Base-by-base conservation (phyloP, 2,329 filamentous ascomycete species). In the Fusarium verticillioides region DNA sequence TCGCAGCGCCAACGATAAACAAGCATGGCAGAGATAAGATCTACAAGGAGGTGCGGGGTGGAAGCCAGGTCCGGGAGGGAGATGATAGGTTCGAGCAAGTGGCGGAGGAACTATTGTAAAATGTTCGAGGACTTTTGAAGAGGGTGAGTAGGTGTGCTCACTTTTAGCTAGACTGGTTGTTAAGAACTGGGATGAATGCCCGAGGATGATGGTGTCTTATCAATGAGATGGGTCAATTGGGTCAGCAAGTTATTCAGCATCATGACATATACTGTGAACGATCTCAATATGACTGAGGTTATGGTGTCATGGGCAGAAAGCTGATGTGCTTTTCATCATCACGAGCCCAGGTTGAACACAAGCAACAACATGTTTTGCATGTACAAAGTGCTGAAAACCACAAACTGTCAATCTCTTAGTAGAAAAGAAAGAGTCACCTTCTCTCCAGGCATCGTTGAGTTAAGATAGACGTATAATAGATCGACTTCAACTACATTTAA, bases 61-160 rank as follows among this genome's bases (percentile, higher is more conserved):
- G 42, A 44, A 43, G 36, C 66, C 58, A 62, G 65, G 61, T 64
- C 54, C 42, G n/a, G 60, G 49, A 39, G 36, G 40, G 18, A 66
- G 53, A 36, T 66, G 74, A 75, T 77, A 70, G 74, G 69, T 32
- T 57, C 23, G 15, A 53, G n/a, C 37, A 18, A 15, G 62, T 75
- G 72, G 73, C 39, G 46, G 61, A 62, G 63, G 73, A 75, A 75
- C 70, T 75, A 74, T 72, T 75, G 73, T 74, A 60, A 49, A 47
- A 37, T 34, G 28, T 44, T 16, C 26, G 46, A 54, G 43, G n/a
- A 57, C 46, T 44, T 23, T 30, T 52, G 56, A 73, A 59, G 34
- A 56, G 44, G 23, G 58, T 40, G 11, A 40, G 46, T 11, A 34
- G 32, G 40, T 23, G 36, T 28, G 42, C 56, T 67, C 63, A n/a